Conservation (phyloP, 2,329 filamentous ascomycete genomes). For the Diaporthe aspalathi region DNA sequence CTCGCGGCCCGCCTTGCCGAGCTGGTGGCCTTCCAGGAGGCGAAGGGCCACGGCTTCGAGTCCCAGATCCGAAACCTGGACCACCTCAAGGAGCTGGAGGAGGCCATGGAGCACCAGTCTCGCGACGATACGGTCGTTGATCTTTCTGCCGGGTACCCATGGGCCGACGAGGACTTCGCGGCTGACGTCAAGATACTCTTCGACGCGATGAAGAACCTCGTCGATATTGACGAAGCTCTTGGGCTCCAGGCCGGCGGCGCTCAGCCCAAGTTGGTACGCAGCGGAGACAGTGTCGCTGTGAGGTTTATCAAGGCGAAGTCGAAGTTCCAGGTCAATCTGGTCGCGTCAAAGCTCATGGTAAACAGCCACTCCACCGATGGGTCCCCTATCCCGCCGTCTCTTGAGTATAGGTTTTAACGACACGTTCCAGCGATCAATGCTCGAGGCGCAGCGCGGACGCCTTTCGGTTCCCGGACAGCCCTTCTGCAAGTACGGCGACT, state of each 20-base stretch:
- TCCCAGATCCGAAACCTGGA: neutral
- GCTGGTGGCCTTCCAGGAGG: no score
- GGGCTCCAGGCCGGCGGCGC: neutral
- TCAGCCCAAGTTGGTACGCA: no score
- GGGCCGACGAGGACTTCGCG: neutral
- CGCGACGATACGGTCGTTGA: no score
- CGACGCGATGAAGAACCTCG: neutral
- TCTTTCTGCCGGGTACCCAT: neutral
- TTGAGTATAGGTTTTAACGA: no score
- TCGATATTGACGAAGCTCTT: neutral
- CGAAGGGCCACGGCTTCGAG: no score
- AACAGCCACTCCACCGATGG: no score
- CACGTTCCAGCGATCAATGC: neutral
- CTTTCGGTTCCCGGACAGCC: neutral
- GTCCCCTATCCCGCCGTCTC: rapidly evolving
- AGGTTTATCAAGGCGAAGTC: neutral
- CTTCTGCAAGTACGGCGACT: neutral
- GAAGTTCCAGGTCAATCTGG: neutral
- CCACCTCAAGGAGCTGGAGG: neutral
- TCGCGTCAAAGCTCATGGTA: neutral
- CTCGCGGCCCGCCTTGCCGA: neutral
- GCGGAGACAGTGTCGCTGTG: neutral
- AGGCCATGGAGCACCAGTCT: neutral
- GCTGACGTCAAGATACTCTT: neutral
- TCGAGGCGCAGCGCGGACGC: neutral